A percentile compares a stretch with the other conserved stretches of the same genome.
Conservation (phyloP, 2,329 filamentous ascomycete species). For the Aureobasidium zeae region DNA sequence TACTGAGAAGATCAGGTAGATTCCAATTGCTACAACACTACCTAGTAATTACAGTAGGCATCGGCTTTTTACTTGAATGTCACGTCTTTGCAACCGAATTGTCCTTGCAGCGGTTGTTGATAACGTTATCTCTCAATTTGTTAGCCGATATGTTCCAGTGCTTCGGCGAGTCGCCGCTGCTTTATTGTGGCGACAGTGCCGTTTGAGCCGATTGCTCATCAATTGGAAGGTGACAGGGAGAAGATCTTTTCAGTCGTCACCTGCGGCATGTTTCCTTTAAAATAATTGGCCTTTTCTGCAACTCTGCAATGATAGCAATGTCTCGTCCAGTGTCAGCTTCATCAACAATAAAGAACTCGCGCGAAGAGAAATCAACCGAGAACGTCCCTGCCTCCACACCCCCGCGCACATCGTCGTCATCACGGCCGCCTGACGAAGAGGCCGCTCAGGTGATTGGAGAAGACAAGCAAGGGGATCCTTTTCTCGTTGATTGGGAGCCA, state of each 20-base stretch:
- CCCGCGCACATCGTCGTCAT: neutral
- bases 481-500: constrained; percentile 55
- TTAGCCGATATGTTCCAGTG: no score
- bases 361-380: neutral
- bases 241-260: neutral
- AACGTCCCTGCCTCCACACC: neutral
- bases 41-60: no score
- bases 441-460: constrained; percentile 2
- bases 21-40: no score
- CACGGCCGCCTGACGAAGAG: constrained; percentile 1
- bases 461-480: constrained; percentile 17
- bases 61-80: no score
- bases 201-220: constrained; percentile 6
- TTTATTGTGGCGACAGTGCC: constrained; percentile 2
- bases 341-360: neutral
- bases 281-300: neutral
- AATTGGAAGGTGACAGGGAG: neutral
- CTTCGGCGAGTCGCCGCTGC: no score
- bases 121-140: no score
- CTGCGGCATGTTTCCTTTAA: neutral
- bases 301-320: neutral
- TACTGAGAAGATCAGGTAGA: no score
- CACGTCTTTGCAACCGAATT: no score
- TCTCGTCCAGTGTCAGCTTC: neutral
- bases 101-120: neutral